Base-by-base conservation (phyloP, 306 rosid species). In the Rubus idaeus region DNA sequence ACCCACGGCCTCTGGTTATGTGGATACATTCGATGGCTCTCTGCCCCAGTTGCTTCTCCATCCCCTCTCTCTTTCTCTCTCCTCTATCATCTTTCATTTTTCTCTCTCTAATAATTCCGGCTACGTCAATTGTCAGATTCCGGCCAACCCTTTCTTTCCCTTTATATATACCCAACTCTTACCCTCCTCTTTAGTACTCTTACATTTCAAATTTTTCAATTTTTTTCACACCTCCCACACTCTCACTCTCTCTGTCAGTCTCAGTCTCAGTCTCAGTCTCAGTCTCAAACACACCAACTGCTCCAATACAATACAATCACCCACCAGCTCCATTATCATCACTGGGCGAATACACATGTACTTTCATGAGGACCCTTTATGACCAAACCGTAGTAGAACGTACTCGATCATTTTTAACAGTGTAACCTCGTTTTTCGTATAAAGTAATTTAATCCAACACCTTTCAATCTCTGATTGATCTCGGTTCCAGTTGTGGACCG, bases 11-110 rank as follows among this genome's bases (percentile, higher is more conserved):
- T 69, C 69, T 77, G 75, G 76, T 66, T 47, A 79, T 83, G 68
- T 58, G 87, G 84, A 77, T 84, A 68, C 84, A 68, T 84, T 80
- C 79, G 79, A 77, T 80, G 78, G 77, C 78, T 56, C 74, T 56
- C 84, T 68, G 75, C 79, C 84, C 82, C 79, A 63, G 70, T 68
- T 50, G 55, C 74, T 51, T 76, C 64, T 1, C 61, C 62, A 46
- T 23, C 44, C 75, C 62, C 72, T 50, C 45, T 74, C 58, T 50
- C 74, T 45, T 23, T 39, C 76, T 69, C 45, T 66, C 42, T 41
- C 87, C 30, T 44, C 77, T 13, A 6, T 72, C 68, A 39, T 73
- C 62, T 39, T 21, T 46, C 37, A 3, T 2, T 16, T 16, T 9
- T 56, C 73, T 84, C 70, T 77, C 80, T 80, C 61, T 77, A 71